phyloP scores from a whole-genome alignment of 495 filamentous ascomycete species.

The Aspergillus baeticus region DNA sequence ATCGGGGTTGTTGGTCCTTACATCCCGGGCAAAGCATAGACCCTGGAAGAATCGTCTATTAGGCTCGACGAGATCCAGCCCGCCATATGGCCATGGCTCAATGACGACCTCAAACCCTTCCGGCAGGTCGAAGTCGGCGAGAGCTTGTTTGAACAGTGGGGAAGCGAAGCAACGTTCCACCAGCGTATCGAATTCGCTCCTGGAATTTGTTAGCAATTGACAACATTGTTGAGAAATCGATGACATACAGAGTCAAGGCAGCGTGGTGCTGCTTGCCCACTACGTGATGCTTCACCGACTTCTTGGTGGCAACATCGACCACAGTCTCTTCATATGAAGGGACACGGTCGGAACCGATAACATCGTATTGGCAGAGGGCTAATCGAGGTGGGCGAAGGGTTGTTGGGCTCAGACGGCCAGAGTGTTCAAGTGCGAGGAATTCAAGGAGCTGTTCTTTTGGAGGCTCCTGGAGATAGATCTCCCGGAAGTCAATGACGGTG shows the following conservation, averaged over 20 bases:
- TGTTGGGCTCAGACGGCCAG: conserved; percentile 43
- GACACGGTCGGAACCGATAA: conserved; percentile 56
- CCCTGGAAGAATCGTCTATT: conserved; percentile 55
- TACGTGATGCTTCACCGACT: conserved; percentile 49
- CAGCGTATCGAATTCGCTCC: conserved; percentile 62
- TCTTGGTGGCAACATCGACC: conserved; percentile 53
- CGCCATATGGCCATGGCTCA: conserved; percentile 72
- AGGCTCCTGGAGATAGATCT: conserved; percentile 53
- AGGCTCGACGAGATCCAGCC: conserved; percentile 54
- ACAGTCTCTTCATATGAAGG: conserved; percentile 60
- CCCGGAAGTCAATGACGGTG: conserved; percentile 50
- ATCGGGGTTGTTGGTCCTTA: conserved; percentile 38
- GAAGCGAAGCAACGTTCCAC: conserved; percentile 59
- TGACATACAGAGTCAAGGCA: conserved; percentile 55
- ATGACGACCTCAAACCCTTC: conserved; percentile 63
- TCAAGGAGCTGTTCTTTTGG: conserved; percentile 45
- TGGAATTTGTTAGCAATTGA: conserved; percentile 25
- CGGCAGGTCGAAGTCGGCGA: conserved; percentile 61
- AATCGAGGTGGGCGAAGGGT: conserved; percentile 54
- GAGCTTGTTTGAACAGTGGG: conserved; percentile 57
- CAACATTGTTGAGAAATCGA: background rate
- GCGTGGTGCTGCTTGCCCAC: conserved; percentile 62
- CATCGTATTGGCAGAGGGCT: conserved; percentile 67
- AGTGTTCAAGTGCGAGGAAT: conserved; percentile 51
- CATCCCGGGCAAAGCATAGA: conserved; percentile 48